These are phyloP conservation scores for Paramecium primaurelia DNA, from an alignment of 73 alveolate genomes.

Conservation along the genomic window DNA sequence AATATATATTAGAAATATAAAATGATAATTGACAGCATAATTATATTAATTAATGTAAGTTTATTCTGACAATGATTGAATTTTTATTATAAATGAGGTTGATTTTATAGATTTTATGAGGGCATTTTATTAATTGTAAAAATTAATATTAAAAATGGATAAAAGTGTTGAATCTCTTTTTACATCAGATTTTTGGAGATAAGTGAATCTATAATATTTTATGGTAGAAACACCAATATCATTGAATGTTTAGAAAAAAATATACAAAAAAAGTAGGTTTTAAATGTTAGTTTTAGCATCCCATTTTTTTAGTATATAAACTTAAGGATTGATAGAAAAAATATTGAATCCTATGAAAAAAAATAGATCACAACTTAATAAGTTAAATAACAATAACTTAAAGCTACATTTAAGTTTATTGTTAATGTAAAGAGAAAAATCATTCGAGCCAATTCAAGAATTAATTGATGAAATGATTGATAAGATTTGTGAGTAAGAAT, in stretches of 20 bases:
- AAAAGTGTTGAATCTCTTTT: conserved; percentile 27
- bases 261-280: background rate
- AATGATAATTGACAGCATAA: background rate
- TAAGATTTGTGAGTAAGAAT: background rate
- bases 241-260: background rate
- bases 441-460: background rate
- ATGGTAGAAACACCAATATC: background rate
- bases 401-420: background rate
- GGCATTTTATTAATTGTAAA: background rate
- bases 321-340: background rate
- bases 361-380: background rate
- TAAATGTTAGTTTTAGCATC: background rate
- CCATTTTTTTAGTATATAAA: background rate
- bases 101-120: background rate
- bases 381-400: background rate
- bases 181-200: conserved; percentile 10
- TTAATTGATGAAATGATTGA: background rate
- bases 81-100: background rate
- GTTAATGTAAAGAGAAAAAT: background rate
- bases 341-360: background rate
- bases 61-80: background rate
- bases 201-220: background rate
- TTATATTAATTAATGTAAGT: background rate
- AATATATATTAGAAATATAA: background rate
- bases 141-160: conserved; percentile 37